These are phyloP conservation scores for Geosmithia flava DNA, from an alignment of 2,329 filamentous ascomycete genomes.

Conservation along the genomic window DNA sequence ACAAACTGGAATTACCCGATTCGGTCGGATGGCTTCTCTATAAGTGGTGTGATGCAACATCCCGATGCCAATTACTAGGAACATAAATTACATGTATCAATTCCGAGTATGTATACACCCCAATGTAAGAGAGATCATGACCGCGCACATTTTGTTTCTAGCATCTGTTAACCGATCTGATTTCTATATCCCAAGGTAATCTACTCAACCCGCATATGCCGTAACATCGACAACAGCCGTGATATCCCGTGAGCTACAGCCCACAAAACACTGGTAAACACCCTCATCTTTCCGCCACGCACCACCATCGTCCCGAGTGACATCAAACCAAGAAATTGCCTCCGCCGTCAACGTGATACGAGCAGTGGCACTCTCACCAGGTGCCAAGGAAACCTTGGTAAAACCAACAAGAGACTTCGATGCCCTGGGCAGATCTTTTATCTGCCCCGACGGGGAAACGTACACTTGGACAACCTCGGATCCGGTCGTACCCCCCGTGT, in stretches of 20 bases:
- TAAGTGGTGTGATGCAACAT: too few relatives aligned
- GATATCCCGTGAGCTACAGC: background rate
- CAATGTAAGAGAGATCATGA: too few relatives aligned
- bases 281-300: background rate
- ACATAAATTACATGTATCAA: too few relatives aligned
- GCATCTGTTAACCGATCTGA: too few relatives aligned
- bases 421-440: background rate
- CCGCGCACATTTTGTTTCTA: too few relatives aligned
- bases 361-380: slow-evolving; percentile 44
- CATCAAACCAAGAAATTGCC: background rate
- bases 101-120: too few relatives aligned
- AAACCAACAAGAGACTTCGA: too few relatives aligned
- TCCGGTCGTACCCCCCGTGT: slow-evolving; percentile 37
- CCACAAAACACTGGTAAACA: background rate
- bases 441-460: slow-evolving; percentile 5
- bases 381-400: slow-evolving; percentile 47
- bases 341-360: background rate
- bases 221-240: background rate
- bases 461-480: slow-evolving; percentile 44
- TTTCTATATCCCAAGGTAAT: too few relatives aligned
- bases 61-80: too few relatives aligned
- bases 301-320: background rate
- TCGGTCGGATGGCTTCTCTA: too few relatives aligned
- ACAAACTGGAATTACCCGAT: too few relatives aligned
- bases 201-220: too few relatives aligned